Evolutionary conservation across 495 filamentous ascomycete species (phyloP).

Genomic region (Talaromyces adpressus): DNA sequence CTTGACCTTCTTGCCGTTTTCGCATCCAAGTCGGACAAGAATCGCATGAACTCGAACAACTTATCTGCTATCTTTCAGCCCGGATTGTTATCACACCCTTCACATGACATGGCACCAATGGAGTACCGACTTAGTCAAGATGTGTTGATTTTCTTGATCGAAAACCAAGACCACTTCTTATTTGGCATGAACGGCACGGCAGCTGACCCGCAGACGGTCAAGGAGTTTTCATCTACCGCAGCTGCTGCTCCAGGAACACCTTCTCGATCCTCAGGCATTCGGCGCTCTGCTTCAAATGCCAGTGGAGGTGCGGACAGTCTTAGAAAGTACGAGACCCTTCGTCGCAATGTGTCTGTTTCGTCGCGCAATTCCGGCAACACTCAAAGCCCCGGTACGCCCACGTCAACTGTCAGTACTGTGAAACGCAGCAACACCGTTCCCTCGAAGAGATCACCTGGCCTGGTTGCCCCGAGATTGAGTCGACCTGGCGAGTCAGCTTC

Average conservation of each 20-base stretch:
- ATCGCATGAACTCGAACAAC: conserved; percentile 93
- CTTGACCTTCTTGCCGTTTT: conserved; percentile 97
- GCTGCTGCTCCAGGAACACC: conserved; percentile 48
- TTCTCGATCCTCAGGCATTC: conserved; percentile 48
- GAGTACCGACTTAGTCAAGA: conserved; percentile 95
- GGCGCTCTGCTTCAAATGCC: conserved; percentile 75
- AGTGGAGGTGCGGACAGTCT: conserved; percentile 83
- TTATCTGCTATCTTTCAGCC: conserved; percentile 98
- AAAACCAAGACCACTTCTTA: conserved; percentile 87
- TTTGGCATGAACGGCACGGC: conserved; percentile 93
- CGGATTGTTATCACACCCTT: conserved; percentile 87
- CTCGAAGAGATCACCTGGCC: conserved; percentile 78
- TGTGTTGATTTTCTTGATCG: conserved; percentile 95
- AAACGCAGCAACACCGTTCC: conserved; percentile 91
- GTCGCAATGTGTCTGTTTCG: conserved; percentile 76
- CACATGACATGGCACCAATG: conserved; percentile 87
- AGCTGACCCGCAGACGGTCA: conserved; percentile 79
- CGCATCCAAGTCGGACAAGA: conserved; percentile 92
- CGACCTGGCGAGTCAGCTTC: conserved; percentile 29
- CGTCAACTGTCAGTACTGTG: conserved; percentile 56
- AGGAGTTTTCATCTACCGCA: conserved; percentile 65
- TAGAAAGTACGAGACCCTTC: conserved; percentile 61
- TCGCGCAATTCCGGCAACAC: conserved; percentile 62
- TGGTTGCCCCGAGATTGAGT: conserved; percentile 50
- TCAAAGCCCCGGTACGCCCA: conserved; percentile 66